These are phyloP conservation scores for Lepidium africanum DNA, from an alignment of 345 rosid genomes.

Conservation along the genomic window DNA sequence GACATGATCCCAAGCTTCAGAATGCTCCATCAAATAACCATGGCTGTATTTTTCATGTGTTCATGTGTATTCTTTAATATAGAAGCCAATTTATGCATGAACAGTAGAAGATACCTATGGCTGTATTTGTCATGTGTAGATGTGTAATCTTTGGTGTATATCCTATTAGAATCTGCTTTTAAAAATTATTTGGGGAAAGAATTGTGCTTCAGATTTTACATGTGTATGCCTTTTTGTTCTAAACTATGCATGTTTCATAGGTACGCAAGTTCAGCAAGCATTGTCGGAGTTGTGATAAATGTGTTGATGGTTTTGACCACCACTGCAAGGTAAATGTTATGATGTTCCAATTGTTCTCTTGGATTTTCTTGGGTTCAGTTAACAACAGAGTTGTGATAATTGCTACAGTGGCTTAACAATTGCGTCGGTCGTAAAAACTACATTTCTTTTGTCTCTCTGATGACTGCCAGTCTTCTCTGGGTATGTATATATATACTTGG, in stretches of 20 bases:
- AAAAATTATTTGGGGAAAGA: not conserved
- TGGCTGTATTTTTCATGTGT: not conserved
- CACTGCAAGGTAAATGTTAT: conserved; percentile 68
- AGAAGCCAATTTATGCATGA: not conserved
- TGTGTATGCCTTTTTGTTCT: not conserved
- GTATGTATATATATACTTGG: conserved; percentile 37
- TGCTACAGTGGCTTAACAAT: conserved; percentile 94
- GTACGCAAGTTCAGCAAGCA: conserved; percentile 88
- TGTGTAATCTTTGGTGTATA: not conserved
- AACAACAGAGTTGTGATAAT: conserved; percentile 23
- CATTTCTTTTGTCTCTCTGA: conserved; percentile 71
- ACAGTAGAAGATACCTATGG: not conserved
- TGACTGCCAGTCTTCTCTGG: conserved; percentile 79
- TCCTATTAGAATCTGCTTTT: not conserved
- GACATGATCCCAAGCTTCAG: not conserved
- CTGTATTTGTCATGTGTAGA: too few relatives aligned
- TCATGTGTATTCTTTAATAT: not conserved
- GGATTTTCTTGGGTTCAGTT: not conserved
- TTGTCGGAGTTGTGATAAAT: conserved; percentile 86
- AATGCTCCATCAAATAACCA: not conserved
- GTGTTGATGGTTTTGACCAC: conserved; percentile 93
- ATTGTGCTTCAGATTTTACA: not conserved
- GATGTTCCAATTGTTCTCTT: not conserved
- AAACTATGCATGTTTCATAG: conserved; percentile 35
- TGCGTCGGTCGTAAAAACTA: conserved; percentile 91